Percentiles rank a stretch among this genome's conserved stretches.
Conservation (phyloP, 495 filamentous ascomycete genomes). For the Letharia lupina region DNA sequence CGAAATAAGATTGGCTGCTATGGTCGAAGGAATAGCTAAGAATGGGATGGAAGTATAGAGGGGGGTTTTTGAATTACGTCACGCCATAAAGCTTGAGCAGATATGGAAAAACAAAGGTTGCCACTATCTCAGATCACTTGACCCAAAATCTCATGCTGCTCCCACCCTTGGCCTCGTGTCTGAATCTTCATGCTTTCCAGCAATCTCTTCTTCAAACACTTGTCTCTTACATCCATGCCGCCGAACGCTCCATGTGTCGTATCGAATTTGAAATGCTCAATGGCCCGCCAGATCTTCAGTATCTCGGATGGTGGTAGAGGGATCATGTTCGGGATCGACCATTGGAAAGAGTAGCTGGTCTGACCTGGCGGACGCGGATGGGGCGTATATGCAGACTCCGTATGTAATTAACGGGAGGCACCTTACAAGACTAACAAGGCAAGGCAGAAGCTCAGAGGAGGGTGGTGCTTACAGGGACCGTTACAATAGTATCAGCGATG, state of each 20-base stretch:
- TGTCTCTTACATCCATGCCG: slow-evolving; percentile 49
- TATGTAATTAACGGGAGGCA: slow-evolving; percentile 20
- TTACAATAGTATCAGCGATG: slow-evolving; percentile 64
- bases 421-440: not conserved
- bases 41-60: too few species aligned
- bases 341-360: slow-evolving; percentile 65
- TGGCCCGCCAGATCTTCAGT: slow-evolving; percentile 40
- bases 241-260: slow-evolving; percentile 59
- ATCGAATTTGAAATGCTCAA: slow-evolving; percentile 40
- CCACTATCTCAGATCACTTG: not conserved
- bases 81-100: not conserved
- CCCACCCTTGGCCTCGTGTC: slow-evolving; percentile 35
- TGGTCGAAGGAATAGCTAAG: too few species aligned
- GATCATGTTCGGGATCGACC: slow-evolving; percentile 74
- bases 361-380: slow-evolving; percentile 42
- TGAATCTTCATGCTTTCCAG: slow-evolving; percentile 72
- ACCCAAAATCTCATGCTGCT: slow-evolving; percentile 13
- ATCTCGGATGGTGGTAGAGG: slow-evolving; percentile 43
- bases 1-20: too few species aligned
- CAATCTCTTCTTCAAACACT: slow-evolving; percentile 51
- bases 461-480: slow-evolving; percentile 45
- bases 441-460: not conserved
- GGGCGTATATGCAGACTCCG: slow-evolving; percentile 29
- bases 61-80: too few species aligned
- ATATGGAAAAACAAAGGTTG: too few species aligned